Percentiles rank a stretch among this genome's conserved stretches.
These are phyloP conservation scores for Suaeda aralocaspica DNA, from an alignment of 148 eudicot species.

Conservation along the genomic window DNA sequence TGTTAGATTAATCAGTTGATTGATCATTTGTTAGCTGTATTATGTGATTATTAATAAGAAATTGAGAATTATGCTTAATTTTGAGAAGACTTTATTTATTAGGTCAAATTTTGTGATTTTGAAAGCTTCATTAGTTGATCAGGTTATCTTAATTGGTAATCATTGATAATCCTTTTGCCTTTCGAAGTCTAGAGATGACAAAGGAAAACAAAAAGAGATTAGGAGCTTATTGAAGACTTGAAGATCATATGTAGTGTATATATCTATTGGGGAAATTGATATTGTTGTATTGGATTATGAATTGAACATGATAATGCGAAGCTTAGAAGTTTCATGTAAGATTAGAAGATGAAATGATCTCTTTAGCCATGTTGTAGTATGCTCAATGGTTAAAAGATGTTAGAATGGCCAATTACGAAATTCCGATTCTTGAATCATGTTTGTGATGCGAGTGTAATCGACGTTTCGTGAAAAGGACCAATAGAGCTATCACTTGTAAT, in stretches of 20 bases:
- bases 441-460: not conserved
- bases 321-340: not conserved
- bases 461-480: not conserved
- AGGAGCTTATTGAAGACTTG: not conserved
- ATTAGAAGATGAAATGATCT: not conserved
- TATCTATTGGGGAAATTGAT: not conserved
- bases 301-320: not conserved
- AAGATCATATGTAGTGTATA: not conserved
- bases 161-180: not conserved
- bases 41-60: not conserved
- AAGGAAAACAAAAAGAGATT: not conserved
- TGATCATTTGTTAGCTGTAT: not conserved
- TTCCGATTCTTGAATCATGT: not conserved
- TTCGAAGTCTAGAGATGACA: slow-evolving; percentile 4
- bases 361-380: not conserved
- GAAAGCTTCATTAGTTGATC: too few relatives aligned
- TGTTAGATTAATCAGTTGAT: not conserved
- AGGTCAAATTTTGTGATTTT: not conserved
- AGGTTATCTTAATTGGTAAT: too few relatives aligned
- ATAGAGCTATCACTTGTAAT: not conserved
- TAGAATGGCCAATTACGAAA: not conserved
- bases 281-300: not conserved
- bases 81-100: not conserved
- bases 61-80: not conserved
- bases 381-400: not conserved